Evolutionary conservation across 352 stramenopile genomes (phyloP).

Genomic region (Pythium aquatile): DNA sequence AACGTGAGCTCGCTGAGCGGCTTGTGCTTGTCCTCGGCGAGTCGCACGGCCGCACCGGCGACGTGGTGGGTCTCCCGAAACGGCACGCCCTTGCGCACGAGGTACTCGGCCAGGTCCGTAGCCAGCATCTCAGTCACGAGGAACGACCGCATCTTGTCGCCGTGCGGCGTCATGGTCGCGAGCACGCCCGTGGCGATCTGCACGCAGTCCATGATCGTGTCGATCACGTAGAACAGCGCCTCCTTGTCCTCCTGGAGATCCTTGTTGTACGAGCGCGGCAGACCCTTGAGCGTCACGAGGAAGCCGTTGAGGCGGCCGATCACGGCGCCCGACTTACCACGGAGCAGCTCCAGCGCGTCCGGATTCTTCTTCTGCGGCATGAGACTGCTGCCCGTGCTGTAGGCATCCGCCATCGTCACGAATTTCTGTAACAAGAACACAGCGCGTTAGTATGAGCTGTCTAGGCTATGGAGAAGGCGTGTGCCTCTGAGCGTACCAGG

Average conservation of each 20-base stretch:
- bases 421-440: conserved; percentile 51
- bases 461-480: neutral
- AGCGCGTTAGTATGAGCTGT: neutral
- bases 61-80: conserved; percentile 99
- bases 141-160: conserved; percentile 92
- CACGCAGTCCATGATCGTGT: conserved; percentile 97
- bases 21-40: conserved; percentile 89
- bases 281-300: conserved; percentile 95
- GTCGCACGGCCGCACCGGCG: conserved; percentile 90
- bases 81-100: conserved; percentile 97
- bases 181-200: conserved; percentile 97
- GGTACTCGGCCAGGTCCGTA: conserved; percentile 98
- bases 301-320: conserved; percentile 95
- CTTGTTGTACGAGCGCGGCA: conserved; percentile 99
- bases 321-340: conserved; percentile 96
- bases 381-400: conserved; percentile 97
- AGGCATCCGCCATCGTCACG: conserved; percentile 96
- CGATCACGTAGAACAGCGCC: conserved; percentile 96
- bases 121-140: conserved; percentile 99
- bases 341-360: conserved; percentile 97
- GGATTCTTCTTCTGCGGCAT: conserved; percentile 99
- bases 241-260: conserved; percentile 99
- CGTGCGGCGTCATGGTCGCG: conserved; percentile 94
- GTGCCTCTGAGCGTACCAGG: conserved; percentile 33
- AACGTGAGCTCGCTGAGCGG: conserved; percentile 87